A percentile compares a stretch with the other conserved stretches of the same genome.
These are phyloP conservation scores for Lodderomyces margitis DNA, from an alignment of 1,139 yeast genomes.

Conservation along the genomic window DNA sequence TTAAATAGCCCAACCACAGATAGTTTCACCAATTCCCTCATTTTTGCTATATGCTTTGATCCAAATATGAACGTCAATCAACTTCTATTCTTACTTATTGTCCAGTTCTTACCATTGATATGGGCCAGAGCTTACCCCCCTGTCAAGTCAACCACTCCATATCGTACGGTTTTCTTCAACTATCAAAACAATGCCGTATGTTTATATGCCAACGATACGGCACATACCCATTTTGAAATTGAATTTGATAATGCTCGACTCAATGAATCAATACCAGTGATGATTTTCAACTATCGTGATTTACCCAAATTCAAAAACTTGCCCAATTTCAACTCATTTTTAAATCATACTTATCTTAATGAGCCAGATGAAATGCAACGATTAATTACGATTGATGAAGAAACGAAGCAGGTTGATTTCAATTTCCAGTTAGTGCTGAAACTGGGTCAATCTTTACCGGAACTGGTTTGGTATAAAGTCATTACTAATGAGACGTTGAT, in stretches of 20 bases:
- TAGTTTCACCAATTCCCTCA: no score
- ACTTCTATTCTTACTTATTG: constrained; percentile 2
- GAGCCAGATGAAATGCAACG: constrained; percentile 5
- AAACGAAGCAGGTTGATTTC: constrained; percentile 5
- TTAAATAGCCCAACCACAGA: no score
- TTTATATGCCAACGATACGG: constrained; percentile 12
- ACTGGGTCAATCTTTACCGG: constrained; percentile 6
- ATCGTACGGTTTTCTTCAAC: constrained; percentile 12
- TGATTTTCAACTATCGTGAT: constrained; percentile 14
- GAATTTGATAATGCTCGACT: constrained; percentile 8
- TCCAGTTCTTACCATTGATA: constrained; percentile 6
- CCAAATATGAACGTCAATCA: background rate
- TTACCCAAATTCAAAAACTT: constrained; percentile 13
- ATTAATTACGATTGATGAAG: no score
- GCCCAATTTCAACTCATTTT: constrained; percentile 16
- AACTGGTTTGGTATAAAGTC: constrained; percentile 8
- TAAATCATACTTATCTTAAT: constrained; percentile 15
- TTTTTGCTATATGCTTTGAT: background rate
- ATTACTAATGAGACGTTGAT: constrained; percentile 8
- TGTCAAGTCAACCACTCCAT: constrained; percentile 9
- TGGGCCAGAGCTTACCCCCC: background rate
- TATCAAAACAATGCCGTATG: constrained; percentile 16
- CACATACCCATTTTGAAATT: constrained; percentile 9
- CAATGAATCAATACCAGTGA: constrained; percentile 13
- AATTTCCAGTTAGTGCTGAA: constrained; percentile 5